Evolutionary conservation across 106 monocot genomes (phyloP).

Genomic region (Apostasia ramifera): DNA sequence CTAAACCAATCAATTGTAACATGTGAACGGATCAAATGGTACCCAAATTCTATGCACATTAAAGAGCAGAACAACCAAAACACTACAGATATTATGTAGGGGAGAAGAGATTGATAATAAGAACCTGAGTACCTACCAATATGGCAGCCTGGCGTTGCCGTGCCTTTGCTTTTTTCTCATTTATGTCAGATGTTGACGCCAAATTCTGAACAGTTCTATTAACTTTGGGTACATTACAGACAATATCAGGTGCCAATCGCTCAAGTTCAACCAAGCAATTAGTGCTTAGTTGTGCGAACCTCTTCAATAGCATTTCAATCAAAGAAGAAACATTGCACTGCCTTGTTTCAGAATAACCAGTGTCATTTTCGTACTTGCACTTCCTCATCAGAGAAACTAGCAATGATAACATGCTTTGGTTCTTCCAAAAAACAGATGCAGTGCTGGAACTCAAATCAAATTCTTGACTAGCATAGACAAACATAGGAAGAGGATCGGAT

Average conservation of each 20-base stretch:
- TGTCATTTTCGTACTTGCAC: slow-evolving; percentile 50
- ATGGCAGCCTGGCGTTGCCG: slow-evolving; percentile 84
- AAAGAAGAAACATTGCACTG: slow-evolving; percentile 50
- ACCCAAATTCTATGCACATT: too few relatives aligned
- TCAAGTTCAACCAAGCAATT: slow-evolving; percentile 49
- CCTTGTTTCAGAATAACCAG: slow-evolving; percentile 32
- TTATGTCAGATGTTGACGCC: slow-evolving; percentile 27
- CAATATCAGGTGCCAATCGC: slow-evolving; percentile 52
- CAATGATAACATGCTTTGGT: slow-evolving; percentile 68
- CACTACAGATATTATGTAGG: background rate
- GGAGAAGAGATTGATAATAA: background rate
- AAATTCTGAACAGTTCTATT: slow-evolving; percentile 8
- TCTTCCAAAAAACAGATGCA: slow-evolving; percentile 22
- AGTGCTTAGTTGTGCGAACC: slow-evolving; percentile 52
- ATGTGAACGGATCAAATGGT: too few relatives aligned
- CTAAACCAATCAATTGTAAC: too few relatives aligned
- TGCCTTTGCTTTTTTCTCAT: slow-evolving; percentile 52
- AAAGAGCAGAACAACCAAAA: background rate
- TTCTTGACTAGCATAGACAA: slow-evolving; percentile 49
- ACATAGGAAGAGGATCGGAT: slow-evolving; percentile 30
- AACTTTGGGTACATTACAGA: slow-evolving; percentile 20
- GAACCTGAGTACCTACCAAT: slow-evolving; percentile 42
- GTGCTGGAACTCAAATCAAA: slow-evolving; percentile 19
- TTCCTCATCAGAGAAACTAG: slow-evolving; percentile 63
- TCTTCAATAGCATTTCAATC: slow-evolving; percentile 66